These are phyloP conservation scores for thale cress (Arabidopsis thaliana) DNA, from an alignment of 345 rosid genomes.

Conservation along the genomic window DNA sequence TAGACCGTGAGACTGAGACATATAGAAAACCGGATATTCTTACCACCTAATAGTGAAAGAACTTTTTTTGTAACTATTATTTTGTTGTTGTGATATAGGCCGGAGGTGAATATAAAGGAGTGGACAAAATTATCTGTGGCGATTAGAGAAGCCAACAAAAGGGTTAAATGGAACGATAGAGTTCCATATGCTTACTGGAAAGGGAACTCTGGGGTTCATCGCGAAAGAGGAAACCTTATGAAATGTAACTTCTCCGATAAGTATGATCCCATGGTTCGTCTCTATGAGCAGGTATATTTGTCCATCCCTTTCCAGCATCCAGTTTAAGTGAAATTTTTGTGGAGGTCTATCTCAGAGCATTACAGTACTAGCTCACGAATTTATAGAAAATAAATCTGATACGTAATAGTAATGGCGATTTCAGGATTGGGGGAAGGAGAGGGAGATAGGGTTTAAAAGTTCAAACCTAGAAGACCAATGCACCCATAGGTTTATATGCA, in stretches of 20 bases:
- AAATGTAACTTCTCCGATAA: conserved; percentile 53
- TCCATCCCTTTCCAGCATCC: not conserved
- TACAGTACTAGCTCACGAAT: not conserved
- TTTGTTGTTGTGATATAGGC: conserved; percentile 46
- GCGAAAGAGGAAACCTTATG: conserved; percentile 49
- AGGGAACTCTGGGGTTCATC: conserved; percentile 55
- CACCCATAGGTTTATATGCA: conserved; percentile 51
- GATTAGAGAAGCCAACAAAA: conserved; percentile 50
- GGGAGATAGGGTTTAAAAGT: conserved; percentile 43
- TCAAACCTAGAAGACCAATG: conserved; percentile 58
- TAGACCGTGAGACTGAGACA: too few species aligned
- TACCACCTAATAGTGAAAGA: too few species aligned
- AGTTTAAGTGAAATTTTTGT: not conserved
- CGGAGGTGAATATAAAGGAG: conserved; percentile 67
- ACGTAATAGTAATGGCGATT: conserved; percentile 12
- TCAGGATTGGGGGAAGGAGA: conserved; percentile 52
- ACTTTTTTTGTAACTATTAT: too few species aligned
- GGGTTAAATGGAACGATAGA: conserved; percentile 62
- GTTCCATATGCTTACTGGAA: conserved; percentile 71
- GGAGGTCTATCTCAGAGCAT: not conserved
- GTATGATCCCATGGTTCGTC: conserved; percentile 49
- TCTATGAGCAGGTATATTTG: conserved; percentile 47
- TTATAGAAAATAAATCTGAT: not conserved
- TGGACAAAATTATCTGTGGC: conserved; percentile 53
- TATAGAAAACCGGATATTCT: too few species aligned